Base-by-base conservation (phyloP, 805 yeast species). In the Yarrowia hollandica region DNA sequence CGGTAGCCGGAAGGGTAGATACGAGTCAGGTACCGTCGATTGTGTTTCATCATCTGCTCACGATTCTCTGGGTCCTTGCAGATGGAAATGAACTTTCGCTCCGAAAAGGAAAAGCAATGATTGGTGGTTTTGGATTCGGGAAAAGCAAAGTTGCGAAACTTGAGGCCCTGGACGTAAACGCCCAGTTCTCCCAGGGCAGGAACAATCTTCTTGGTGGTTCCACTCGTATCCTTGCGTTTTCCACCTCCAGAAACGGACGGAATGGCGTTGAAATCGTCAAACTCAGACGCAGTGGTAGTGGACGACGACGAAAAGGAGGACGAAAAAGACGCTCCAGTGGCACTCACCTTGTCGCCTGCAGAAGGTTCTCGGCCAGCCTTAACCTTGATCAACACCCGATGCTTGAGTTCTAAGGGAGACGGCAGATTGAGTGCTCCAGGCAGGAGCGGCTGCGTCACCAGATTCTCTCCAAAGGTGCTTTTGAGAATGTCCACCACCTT, bases 51-150 rank as follows among this genome's bases (percentile, higher is more conserved):
- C 4, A 91, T 66, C 3, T 90, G 79, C 3, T 75, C 73, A 3
- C 71, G 66, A 62, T 83, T 84, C 1, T 73, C 77, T 0, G 77
- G 72, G 63, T 89, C 92, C 62, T 83, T 84, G 31, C 82, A 68
- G 81, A 91, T 79, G 8, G 81, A 74, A 46, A 79, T 79, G 37
- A 88, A 71, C 1, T 82, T 74, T 58, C 87, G 82, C 66, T 94
- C 98, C 62, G 86, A 85, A 62, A 94, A 81, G 1, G 97, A 90
- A 68, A 91, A 94, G 58, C 91, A 83, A 69, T 90, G 98, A 64
- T 87, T 86, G 60, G 70, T 73, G 0, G 88, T 79, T 66, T 90
- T 89, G 0, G 96, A 88, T 65, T 87, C 95, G 0, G 96, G 96
- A 23, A 89, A 73, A 0, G 96, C 84, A 65, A 90, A 89, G 69